Evolutionary conservation across 2,329 filamentous ascomycete genomes (phyloP), one percentile per base, ranked within the genome.

Genomic region (Arthrobotrys sinensis): DNA sequence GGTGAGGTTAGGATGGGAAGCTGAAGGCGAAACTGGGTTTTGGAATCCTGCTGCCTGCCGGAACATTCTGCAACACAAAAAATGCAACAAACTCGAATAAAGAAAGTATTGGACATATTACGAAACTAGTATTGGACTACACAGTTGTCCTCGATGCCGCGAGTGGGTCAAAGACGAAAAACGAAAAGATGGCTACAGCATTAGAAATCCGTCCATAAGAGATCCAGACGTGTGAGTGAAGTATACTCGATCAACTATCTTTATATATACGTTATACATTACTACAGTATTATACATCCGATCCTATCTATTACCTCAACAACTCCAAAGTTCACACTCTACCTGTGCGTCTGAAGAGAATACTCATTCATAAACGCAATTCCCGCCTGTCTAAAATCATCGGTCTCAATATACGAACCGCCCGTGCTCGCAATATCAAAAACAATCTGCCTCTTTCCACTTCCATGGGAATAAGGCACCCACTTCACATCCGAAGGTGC

Each of bases 381-480:
- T 8, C 82, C 84, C 5, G 80, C 82, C 50, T 82, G 72, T 36
- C 83, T 75, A 68, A 83, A 84, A 16, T 81, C 83, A 72, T 84
- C 83, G 40, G 81, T 80, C 79, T 85, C 84, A 0, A 83, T 82
- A 62, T 83, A 82, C 16, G 80, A 73, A 1, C 82, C 82, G 0
- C 82, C 83, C 50, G 83, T 81, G n/a, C 68, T 76, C 62, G 82
- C 78, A 11, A 82, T 82, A 72, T 84, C 82, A 52, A 84, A 76
- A 45, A 84, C 83, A 28, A 84, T 79, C 53, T 84, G 83, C 14
- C 81, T 73, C 16, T 82, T 83, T 5, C 77, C 77, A 40, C 79
- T 79, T 1, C 80, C 62, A 24, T 82, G 80, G 12, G 77, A 21
- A 48, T 84, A 84, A 21, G 53, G 71, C 36, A 83, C 81, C 84